These are phyloP conservation scores for Tricholoma saponaceum DNA, from an alignment of 768 basidiomycete genomes.

Conservation along the genomic window DNA sequence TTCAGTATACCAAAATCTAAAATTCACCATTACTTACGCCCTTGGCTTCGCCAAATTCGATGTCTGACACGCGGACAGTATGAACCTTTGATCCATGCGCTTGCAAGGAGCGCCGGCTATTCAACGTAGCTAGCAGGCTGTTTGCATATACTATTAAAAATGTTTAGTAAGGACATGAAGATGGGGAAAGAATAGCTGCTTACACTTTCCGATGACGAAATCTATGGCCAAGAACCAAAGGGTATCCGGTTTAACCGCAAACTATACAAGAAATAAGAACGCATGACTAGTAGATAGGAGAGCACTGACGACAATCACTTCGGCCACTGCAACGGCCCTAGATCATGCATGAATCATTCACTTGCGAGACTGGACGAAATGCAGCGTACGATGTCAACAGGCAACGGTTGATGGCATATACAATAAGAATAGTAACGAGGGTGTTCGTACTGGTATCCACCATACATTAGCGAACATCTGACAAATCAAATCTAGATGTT, in stretches of 20 bases:
- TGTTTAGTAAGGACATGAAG: background rate
- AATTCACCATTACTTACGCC: background rate
- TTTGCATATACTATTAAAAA: conserved; percentile 39
- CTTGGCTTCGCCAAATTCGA: conserved; percentile 6
- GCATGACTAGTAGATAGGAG: background rate
- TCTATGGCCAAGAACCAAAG: conserved; percentile 37
- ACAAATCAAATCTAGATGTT: background rate
- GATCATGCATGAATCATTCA: background rate
- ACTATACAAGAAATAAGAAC: conserved; percentile 12
- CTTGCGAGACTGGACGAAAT: too few relatives aligned
- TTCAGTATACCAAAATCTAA: background rate
- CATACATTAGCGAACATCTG: background rate
- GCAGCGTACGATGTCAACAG: conserved; percentile 40
- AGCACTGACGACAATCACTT: conserved; percentile 30
- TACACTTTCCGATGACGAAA: conserved; percentile 46
- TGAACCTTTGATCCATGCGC: background rate
- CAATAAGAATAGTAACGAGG: conserved; percentile 37
- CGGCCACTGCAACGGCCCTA: conserved; percentile 31
- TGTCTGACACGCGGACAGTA: conserved; percentile 12
- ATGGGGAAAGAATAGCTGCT: conserved; percentile 1
- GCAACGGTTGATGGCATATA: conserved; percentile 49
- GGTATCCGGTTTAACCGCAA: conserved; percentile 25
- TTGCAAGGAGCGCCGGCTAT: conserved; percentile 27
- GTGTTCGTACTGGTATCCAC: conserved; percentile 32
- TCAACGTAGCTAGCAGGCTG: conserved; percentile 41